These are phyloP conservation scores for Phlyctochytrium bullatum DNA, from an alignment of 192 early-diverging fungal genomes.

Conservation along the genomic window DNA sequence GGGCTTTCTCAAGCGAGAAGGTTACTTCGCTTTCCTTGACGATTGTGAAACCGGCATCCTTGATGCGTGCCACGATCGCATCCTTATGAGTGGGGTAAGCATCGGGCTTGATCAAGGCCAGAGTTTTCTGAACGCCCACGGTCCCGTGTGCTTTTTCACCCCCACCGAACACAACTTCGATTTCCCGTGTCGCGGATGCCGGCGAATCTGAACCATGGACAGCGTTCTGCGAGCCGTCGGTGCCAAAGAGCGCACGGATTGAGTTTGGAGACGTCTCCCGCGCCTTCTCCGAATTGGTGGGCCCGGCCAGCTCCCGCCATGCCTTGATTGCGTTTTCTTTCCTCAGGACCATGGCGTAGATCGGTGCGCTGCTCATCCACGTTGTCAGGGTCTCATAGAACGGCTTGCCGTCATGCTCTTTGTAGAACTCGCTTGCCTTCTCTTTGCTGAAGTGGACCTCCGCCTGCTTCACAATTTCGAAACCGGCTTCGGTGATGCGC, in stretches of 20 bases:
- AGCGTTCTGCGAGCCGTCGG: conserved; percentile 44
- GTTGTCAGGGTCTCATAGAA: conserved; percentile 37
- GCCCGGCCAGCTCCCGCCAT: conserved; percentile 56
- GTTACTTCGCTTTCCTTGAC: conserved; percentile 40
- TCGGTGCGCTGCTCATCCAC: conserved; percentile 40
- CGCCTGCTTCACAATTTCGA: conserved; percentile 33
- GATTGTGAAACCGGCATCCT: conserved; percentile 37
- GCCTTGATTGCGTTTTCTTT: conserved; percentile 49
- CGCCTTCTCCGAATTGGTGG: conserved; percentile 59
- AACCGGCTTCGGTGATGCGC: conserved; percentile 24
- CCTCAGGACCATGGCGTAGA: conserved; percentile 43
- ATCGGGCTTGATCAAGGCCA: conserved; percentile 57
- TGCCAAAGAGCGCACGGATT: conserved; percentile 44
- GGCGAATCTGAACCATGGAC: conserved; percentile 46
- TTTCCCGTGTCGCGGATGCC: conserved; percentile 34
- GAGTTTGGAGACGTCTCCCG: conserved; percentile 47
- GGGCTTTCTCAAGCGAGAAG: conserved; percentile 33
- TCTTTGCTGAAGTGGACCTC: conserved; percentile 24
- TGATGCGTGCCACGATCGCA: conserved; percentile 42
- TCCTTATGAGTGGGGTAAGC: conserved; percentile 48
- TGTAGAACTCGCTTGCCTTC: conserved; percentile 43
- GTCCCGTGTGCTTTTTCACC: conserved; percentile 39
- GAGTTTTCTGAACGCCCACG: conserved; percentile 34
- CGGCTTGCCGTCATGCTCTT: conserved; percentile 33
- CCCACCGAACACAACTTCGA: conserved; percentile 35